Conservation (phyloP, 2,329 filamentous ascomycete genomes). For the Lasiodiplodia sp. region DNA sequence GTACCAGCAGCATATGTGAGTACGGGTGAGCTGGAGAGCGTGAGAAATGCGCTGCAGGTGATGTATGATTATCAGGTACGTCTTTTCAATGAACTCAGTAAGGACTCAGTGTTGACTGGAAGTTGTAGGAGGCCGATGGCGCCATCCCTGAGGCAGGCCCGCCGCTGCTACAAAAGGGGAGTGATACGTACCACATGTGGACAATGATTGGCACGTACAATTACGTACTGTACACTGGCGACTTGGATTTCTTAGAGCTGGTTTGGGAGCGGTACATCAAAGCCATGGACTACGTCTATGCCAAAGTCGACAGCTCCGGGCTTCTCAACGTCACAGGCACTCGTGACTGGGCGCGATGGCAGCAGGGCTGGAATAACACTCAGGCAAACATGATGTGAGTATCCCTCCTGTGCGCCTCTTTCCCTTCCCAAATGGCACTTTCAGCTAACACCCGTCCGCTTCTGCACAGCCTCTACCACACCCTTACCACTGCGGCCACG, state of each 20-base stretch:
- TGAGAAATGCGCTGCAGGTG: conserved; percentile 50
- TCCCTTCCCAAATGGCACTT: neutral
- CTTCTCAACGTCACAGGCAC: conserved; percentile 55
- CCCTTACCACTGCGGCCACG: conserved; percentile 38
- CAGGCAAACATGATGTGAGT: conserved; percentile 58
- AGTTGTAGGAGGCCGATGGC: neutral
- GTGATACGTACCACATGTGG: conserved; percentile 60
- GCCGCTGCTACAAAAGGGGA: conserved; percentile 43
- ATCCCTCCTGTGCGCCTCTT: too few species aligned
- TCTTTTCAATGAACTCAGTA: conserved; percentile 56
- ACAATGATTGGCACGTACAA: conserved; percentile 55
- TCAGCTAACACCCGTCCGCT: conserved; percentile 23
- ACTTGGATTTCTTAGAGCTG: conserved; percentile 48
- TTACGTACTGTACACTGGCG: conserved; percentile 49
- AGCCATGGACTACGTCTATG: conserved; percentile 52
- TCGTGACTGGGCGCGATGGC: conserved; percentile 52
- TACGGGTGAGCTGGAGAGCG: conserved; percentile 54
- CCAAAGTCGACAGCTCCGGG: conserved; percentile 51
- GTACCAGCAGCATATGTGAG: conserved; percentile 47
- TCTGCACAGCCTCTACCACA: conserved; percentile 52
- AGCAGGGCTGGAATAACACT: conserved; percentile 59
- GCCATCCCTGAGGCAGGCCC: conserved; percentile 51
- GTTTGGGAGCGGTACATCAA: conserved; percentile 55
- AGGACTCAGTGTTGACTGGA: neutral
- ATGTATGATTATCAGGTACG: conserved; percentile 39